Evolutionary conservation across 2,329 filamentous ascomycete genomes (phyloP).

Genomic region (Penicillium sp.): DNA sequence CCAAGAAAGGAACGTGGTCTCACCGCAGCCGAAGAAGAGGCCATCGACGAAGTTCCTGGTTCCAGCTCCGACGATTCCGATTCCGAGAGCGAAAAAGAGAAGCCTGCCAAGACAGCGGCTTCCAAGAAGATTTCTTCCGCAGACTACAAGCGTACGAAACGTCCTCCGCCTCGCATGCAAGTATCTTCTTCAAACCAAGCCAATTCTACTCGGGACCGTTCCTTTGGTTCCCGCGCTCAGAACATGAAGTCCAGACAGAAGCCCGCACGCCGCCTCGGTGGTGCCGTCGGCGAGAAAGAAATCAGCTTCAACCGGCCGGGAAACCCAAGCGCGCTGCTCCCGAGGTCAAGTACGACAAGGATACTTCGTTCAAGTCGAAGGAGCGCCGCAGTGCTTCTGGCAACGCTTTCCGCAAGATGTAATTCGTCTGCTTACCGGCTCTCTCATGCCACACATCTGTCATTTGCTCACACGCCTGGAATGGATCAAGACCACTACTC

Average conservation of each 20-base stretch:
- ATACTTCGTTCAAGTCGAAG: constrained; percentile 35
- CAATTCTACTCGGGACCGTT: constrained; percentile 52
- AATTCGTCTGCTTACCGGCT: constrained; percentile 15
- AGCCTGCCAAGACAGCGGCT: constrained; percentile 31
- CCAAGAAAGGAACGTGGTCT: constrained; percentile 51
- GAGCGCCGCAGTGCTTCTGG: constrained; percentile 52
- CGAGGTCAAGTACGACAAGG: constrained; percentile 21
- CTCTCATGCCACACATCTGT: not conserved
- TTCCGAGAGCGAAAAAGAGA: constrained; percentile 34
- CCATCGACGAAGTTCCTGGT: constrained; percentile 52
- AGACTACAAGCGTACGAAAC: constrained; percentile 57
- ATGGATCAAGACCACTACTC: not conserved
- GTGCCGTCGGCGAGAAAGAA: constrained; percentile 54
- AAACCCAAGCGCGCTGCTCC: constrained; percentile 40
- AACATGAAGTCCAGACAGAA: constrained; percentile 42
- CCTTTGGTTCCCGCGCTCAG: constrained; percentile 60
- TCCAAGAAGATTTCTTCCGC: constrained; percentile 54
- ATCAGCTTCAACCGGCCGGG: constrained; percentile 60
- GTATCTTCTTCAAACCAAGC: constrained; percentile 56
- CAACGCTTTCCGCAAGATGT: constrained; percentile 52
- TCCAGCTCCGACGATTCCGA: constrained; percentile 44
- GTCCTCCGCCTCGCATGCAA: constrained; percentile 56
- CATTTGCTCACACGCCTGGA: not conserved
- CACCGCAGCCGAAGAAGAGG: constrained; percentile 66
- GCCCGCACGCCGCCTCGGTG: constrained; percentile 34